Evolutionary conservation across 2,329 filamentous ascomycete species (phyloP), one percentile per base, ranked within the genome.

Genomic region (Botrytis medusae): DNA sequence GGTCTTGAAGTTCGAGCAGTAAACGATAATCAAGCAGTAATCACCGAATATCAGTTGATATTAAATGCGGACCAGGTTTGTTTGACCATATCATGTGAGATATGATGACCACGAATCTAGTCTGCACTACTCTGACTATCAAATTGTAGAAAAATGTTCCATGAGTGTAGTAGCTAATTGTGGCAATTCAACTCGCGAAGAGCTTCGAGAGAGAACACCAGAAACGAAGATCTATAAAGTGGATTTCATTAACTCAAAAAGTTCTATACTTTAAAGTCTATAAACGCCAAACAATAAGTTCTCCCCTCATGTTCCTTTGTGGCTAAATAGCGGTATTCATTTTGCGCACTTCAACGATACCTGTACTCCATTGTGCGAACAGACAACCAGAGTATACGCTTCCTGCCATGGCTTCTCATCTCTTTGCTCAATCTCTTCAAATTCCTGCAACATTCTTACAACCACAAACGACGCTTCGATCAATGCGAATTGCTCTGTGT

Each of bases 401-500:
- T 71, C 73, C 22, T 22, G 40, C 71, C 72, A 75, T 4, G 69
- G 68, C 37, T 54, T 61, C 4, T 59, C 44, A 67, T 74, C 69
- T 20, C 73, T 69, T 14, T 42, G 57, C 32, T 70, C 61, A 22
- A 74, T 72, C 10, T 40, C n/a, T 7, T 22, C 20, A 59, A 74
- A 74, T 85, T 94, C 91, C 54, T 75, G 73, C n/a, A 68, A 5
- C 57, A 76, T 74, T 8, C 71, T 59, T n/a, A 74, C 73, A 22
- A 76, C 57, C 16, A 70, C 54, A 62, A 76, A 76, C 12, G 46
- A 48, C 0, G 72, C 73, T 34, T 76, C 75, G 7, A 67, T 69
- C 14, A 75, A 48, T 9, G 73, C 74, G 16, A 73, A 75, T 63
- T 74, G 73, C 25, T 75, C 69, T 71, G 32, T 25, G 18, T 32